Evolutionary conservation across 805 yeast species (phyloP), one percentile per base, ranked within the genome.

Genomic region (Kuraishia floccosa): DNA sequence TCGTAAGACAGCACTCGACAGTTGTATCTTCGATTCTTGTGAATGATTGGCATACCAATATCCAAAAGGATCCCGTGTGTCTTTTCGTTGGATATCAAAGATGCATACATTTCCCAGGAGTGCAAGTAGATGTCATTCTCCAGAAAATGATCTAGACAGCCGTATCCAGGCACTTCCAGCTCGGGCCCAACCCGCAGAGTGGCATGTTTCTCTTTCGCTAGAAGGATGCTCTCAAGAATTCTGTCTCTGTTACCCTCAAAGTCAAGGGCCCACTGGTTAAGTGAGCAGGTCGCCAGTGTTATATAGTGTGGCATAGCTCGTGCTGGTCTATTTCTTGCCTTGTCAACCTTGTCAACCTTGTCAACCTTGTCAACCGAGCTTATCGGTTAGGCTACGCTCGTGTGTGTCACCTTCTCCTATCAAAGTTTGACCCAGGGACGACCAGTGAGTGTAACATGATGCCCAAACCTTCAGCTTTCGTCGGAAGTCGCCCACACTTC

Each of bases 221-320:
- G 63, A 15, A 48, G 50, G 45, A 91, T 89, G 33, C 94, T 79
- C 46, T 79, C 78, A 16, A 91, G 46, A 39, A 91, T 89, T 35
- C 99, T 65, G 48, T 87, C 95, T 32, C 96, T 67, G 55, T 91
- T 91, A 4, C 98, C 99, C 53, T 89, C 97, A 53, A 85, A 91
- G 52, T 91, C 99, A 33, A 91, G 64, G 0, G 98, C 96, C 99
- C 99, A 91, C 68, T 91, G 99, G 59, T 91, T 91, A 40, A 91
- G 65, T 45, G 87, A 85, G 56, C 97, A 89, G 1, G 97, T 87
- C 1, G 97, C 87, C 23, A 89, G 61, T 0, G 96, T 89, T 29
- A 87, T 76, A 35, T 80, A 67, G 33, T 84, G 91, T 1, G 93
- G 87, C 96, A 87, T 87, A 16, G 27, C 17, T 5, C 9, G 6